Percentiles rank a stretch among this genome's conserved stretches.
phyloP scores from a whole-genome alignment of 768 basidiomycete species.

The Tulasnella sp. region DNA sequence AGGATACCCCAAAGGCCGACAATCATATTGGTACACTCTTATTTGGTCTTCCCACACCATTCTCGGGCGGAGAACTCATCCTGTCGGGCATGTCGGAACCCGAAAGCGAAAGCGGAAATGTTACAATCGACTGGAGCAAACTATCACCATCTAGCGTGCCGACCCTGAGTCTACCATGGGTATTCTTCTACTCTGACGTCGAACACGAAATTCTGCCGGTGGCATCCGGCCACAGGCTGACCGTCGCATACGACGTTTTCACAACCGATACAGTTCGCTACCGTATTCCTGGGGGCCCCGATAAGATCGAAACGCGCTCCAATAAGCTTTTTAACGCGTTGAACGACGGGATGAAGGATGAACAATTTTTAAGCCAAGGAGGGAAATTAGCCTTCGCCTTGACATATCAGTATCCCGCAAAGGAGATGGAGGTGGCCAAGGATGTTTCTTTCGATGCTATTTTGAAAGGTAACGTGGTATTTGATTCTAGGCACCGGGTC shows the following conservation, averaged over 20 bases:
- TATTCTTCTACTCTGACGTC: too few relatives aligned
- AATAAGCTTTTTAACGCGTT: background rate
- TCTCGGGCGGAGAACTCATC: conserved; percentile 52
- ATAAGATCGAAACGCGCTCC: background rate
- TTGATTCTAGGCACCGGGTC: background rate
- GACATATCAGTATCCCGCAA: conserved; percentile 25
- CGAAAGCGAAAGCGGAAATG: too few relatives aligned
- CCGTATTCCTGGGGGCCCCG: background rate
- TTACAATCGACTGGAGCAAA: too few relatives aligned
- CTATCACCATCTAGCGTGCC: too few relatives aligned
- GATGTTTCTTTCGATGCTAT: background rate
- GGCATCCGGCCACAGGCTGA: too few relatives aligned
- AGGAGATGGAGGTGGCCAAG: background rate
- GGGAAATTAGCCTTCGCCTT: conserved; percentile 32
- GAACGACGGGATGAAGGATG: background rate
- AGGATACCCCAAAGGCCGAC: conserved; percentile 52
- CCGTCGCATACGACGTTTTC: conserved; percentile 45
- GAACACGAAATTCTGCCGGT: too few relatives aligned
- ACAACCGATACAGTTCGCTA: background rate
- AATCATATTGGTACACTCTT: conserved; percentile 59
- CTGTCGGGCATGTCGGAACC: too few relatives aligned
- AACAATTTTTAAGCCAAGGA: conserved; percentile 28
- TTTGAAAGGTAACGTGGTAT: background rate
- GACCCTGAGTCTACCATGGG: too few relatives aligned
- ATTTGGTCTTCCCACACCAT: conserved; percentile 52